Conservation (phyloP, 2,329 filamentous ascomycete genomes). For the Fusarium papillatum region DNA sequence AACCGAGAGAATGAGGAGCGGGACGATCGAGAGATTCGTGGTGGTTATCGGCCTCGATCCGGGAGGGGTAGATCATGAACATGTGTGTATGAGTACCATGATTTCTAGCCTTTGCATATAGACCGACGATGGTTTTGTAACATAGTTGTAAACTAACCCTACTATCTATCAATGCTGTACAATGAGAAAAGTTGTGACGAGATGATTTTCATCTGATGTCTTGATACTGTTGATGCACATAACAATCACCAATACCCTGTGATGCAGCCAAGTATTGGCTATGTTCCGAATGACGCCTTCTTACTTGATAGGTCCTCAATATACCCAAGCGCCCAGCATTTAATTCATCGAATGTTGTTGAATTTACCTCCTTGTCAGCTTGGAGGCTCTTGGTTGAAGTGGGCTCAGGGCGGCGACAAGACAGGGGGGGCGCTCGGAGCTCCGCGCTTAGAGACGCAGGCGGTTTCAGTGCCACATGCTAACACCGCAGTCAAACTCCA, state of each 20-base stretch:
- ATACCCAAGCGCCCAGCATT: neutral
- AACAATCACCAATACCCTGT: too few species aligned
- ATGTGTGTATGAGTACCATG: slow-evolving; percentile 24
- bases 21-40: slow-evolving; percentile 39
- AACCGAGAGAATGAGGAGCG: slow-evolving; percentile 48
- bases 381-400: slow-evolving; percentile 25
- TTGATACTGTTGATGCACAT: neutral
- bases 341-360: slow-evolving; percentile 14
- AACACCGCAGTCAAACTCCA: slow-evolving; percentile 30
- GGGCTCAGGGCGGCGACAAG: slow-evolving; percentile 30
- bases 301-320: neutral
- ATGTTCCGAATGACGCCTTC: neutral
- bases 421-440: slow-evolving; percentile 32
- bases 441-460: slow-evolving; percentile 42
- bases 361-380: slow-evolving; percentile 19
- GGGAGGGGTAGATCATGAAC: slow-evolving; percentile 17
- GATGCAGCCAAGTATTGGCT: neutral
- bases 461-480: slow-evolving; percentile 44
- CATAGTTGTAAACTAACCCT: slow-evolving; percentile 36
- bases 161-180: slow-evolving; percentile 30
- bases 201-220: neutral
- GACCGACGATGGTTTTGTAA: slow-evolving; percentile 31
- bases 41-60: slow-evolving; percentile 5
- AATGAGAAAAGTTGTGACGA: neutral
- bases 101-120: slow-evolving; percentile 30